Conservation (phyloP, 2,329 filamentous ascomycete genomes). For the Lasiodiplodia citricola region DNA sequence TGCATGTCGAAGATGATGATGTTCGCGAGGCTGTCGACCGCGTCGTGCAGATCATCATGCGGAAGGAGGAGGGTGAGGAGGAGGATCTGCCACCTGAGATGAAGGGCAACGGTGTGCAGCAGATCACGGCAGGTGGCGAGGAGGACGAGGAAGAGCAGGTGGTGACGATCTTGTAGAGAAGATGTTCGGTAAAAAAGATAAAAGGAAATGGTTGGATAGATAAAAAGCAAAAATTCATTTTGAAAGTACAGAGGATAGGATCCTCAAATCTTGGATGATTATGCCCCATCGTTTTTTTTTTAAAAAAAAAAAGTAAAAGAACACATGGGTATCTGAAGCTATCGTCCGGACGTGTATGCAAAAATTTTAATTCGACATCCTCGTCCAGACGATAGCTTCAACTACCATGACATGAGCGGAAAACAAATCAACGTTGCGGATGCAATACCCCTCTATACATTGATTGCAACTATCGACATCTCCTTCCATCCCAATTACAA, state of each 20-base stretch:
- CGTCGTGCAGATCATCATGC: slow-evolving; percentile 85
- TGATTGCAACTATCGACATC: neutral
- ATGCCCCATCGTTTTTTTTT: too few species aligned
- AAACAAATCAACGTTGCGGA: neutral
- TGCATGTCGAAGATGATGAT: slow-evolving; percentile 75
- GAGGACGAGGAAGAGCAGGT: slow-evolving; percentile 43
- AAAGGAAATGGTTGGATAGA: slow-evolving; percentile 1
- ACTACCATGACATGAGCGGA: too few species aligned
- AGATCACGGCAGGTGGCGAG: slow-evolving; percentile 33
- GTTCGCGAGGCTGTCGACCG: slow-evolving; percentile 87
- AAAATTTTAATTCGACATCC: too few species aligned
- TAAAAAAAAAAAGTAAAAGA: too few species aligned
- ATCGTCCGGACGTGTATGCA: too few species aligned
- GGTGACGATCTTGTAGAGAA: slow-evolving; percentile 34
- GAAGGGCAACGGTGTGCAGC: slow-evolving; percentile 37
- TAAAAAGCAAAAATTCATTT: neutral
- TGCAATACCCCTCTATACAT: neutral
- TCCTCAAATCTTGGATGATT: too few species aligned
- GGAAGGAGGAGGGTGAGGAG: slow-evolving; percentile 71
- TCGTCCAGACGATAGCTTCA: too few species aligned
- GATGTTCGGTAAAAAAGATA: neutral
- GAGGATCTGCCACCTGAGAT: slow-evolving; percentile 37
- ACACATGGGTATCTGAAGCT: too few species aligned
- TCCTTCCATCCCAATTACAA: slow-evolving; percentile 46
- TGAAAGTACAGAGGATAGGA: neutral